Evolutionary conservation across 1,284 basidiomycete genomes (phyloP), one percentile per base, ranked within the genome.

Genomic region (Bondarzewia mesenterica): DNA sequence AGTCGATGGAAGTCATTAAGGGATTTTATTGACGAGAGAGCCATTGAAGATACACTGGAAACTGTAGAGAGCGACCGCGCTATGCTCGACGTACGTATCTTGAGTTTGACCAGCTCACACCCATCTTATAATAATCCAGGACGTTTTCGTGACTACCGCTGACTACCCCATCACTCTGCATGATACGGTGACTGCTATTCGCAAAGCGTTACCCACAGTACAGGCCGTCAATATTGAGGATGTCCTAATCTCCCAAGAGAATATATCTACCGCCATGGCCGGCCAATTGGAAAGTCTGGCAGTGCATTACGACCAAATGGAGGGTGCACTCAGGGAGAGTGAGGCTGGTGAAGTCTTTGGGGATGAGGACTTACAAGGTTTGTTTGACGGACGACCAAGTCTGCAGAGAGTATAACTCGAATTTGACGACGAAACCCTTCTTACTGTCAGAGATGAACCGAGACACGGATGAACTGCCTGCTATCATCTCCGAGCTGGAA

Each of bases 1-100:
- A 72, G 68, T 36, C 70, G 67, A 40, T 90, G 88, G 87, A 90
- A 88, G 71, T 85, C 82, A 0, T 58, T 90, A 40, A 72, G 88
- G 26, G 86, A 89, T 59, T 90, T 90, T 63, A 82, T 89, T 23
- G 85, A 89, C 57, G 88, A 89, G 56, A 73, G 79, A 27, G 82
- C 78, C 7, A 81, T 90, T 39, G 87, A 90, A 49, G 81, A 85
- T 48, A 72, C 80, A 16, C 59, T 85, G 44, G 87, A 89, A 47
- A 72, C 70, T 2, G 77, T 89, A 47, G 88, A 90, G 55, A 72
- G 68, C 50, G 84, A 88, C 50, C 70, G 85, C 35, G 70, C 67
- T 51, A 68, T 66, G 29, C 66, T 89, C 26, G 87, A 89, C 52
- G 87, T 86, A 53, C 47, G 79, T 70, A 15, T 22, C 10, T 18